Conservation (phyloP, 257 asterid genomes). For the Jacaranda mimosifolia region DNA sequence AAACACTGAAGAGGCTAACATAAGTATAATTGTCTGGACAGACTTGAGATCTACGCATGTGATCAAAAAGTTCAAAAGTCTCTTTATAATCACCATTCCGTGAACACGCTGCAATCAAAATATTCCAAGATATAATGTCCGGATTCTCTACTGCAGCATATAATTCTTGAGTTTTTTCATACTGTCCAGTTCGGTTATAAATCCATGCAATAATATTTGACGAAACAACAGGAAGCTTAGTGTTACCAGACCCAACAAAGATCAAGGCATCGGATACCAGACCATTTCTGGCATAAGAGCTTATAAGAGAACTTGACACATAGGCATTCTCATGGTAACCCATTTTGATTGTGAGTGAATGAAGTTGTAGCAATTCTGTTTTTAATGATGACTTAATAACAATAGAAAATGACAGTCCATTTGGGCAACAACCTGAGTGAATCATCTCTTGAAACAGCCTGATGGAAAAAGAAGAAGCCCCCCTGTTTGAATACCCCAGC, state of each 20-base stretch:
- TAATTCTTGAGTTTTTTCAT: conserved; percentile 75
- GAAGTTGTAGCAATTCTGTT: conserved; percentile 70
- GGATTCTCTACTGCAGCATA: conserved; percentile 76
- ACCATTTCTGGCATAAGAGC: conserved; percentile 70
- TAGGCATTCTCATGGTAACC: conserved; percentile 65
- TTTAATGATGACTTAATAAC: conserved; percentile 57
- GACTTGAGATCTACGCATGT: conserved; percentile 62
- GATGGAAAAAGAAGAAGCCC: conserved; percentile 50
- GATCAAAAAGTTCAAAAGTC: conserved; percentile 72
- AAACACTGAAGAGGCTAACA: conserved; percentile 78
- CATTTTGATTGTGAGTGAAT: conserved; percentile 62
- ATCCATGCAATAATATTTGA: conserved; percentile 71
- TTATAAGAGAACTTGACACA: conserved; percentile 67
- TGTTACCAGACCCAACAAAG: conserved; percentile 41
- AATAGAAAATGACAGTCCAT: conserved; percentile 65
- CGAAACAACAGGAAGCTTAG: conserved; percentile 54
- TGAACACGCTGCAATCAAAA: conserved; percentile 87
- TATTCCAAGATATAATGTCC: conserved; percentile 81
- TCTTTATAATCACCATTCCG: conserved; percentile 75
- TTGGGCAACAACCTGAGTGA: conserved; percentile 59
- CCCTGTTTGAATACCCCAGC: conserved; percentile 67
- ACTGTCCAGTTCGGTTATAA: conserved; percentile 69
- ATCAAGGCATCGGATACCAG: conserved; percentile 59
- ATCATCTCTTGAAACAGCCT: conserved; percentile 67
- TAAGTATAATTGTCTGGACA: conserved; percentile 76